These are phyloP conservation scores for Meira nashicola DNA, from an alignment of 1,284 basidiomycete species.

Conservation along the genomic window DNA sequence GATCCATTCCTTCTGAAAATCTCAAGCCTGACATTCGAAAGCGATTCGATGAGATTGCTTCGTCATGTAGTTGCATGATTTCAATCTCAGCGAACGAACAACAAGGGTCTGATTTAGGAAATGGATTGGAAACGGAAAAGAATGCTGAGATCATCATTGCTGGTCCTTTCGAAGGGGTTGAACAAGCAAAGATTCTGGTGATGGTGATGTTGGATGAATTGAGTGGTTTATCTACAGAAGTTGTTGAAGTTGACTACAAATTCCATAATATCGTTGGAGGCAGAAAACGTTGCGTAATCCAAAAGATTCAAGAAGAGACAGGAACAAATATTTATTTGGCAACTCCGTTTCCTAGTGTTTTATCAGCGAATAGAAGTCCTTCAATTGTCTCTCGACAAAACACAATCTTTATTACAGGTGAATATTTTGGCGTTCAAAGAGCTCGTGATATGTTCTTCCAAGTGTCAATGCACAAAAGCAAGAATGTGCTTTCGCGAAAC, in stretches of 20 bases:
- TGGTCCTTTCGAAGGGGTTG: slow-evolving; percentile 78
- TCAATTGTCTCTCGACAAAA: slow-evolving; percentile 59
- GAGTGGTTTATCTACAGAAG: slow-evolving; percentile 69
- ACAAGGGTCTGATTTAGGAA: slow-evolving; percentile 41
- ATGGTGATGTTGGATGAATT: slow-evolving; percentile 86
- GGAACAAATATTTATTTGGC: slow-evolving; percentile 95
- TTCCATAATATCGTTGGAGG: slow-evolving; percentile 86
- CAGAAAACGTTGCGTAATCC: slow-evolving; percentile 78
- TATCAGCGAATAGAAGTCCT: slow-evolving; percentile 58
- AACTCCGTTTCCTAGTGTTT: slow-evolving; percentile 78
- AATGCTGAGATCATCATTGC: slow-evolving; percentile 87
- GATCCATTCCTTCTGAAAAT: slow-evolving; percentile 53
- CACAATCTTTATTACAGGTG: slow-evolving; percentile 91
- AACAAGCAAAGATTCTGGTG: slow-evolving; percentile 80
- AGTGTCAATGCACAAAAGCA: slow-evolving; percentile 62
- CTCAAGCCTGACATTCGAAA: slow-evolving; percentile 81
- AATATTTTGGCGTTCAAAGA: slow-evolving; percentile 91
- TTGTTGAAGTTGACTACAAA: slow-evolving; percentile 91
- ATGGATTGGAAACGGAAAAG: slow-evolving; percentile 83
- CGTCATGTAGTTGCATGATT: slow-evolving; percentile 79
- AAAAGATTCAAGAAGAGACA: slow-evolving; percentile 93
- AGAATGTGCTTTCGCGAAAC: slow-evolving; percentile 83
- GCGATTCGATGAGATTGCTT: slow-evolving; percentile 85
- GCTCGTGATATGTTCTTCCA: slow-evolving; percentile 85
- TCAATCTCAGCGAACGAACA: slow-evolving; percentile 61